A percentile compares a stretch with the other conserved stretches of the same genome.
Conservation (phyloP, 306 rosid species). For the Bauhinia variegata region DNA sequence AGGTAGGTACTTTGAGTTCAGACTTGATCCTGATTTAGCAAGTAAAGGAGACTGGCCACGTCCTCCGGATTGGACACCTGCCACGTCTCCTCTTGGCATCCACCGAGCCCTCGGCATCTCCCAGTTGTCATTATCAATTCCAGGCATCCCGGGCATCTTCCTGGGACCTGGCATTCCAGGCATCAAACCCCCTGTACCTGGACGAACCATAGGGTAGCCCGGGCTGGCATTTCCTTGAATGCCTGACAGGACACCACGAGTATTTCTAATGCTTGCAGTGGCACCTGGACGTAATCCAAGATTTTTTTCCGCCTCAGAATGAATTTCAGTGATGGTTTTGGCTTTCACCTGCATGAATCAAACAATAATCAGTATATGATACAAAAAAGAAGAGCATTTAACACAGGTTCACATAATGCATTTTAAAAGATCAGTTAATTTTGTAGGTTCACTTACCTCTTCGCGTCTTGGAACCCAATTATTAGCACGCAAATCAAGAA, state of each 20-base stretch:
- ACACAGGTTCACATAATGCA: background rate
- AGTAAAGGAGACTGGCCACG: constrained; percentile 67
- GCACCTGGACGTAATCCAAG: constrained; percentile 99
- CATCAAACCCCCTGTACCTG: constrained; percentile 95
- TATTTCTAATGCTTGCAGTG: constrained; percentile 77
- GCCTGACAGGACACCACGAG: constrained; percentile 59
- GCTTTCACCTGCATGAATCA: constrained; percentile 70
- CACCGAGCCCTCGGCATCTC: constrained; percentile 72
- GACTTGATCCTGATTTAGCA: constrained; percentile 52
- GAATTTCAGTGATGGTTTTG: constrained; percentile 92
- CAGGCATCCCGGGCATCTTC: constrained; percentile 96
- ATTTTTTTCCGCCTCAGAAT: constrained; percentile 90
- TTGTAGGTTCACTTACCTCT: constrained; percentile 67
- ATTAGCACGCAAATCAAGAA: constrained; percentile 80
- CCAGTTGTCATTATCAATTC: constrained; percentile 88
- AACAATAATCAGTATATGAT: constrained; percentile 13
- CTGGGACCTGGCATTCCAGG: constrained; percentile 98
- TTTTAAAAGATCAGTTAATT: background rate
- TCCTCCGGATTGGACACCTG: constrained; percentile 57
- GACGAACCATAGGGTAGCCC: constrained; percentile 69
- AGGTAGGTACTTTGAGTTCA: constrained; percentile 75
- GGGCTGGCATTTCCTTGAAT: constrained; percentile 64
- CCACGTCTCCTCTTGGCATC: constrained; percentile 67
- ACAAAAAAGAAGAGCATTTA: background rate
- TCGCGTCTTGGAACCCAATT: constrained; percentile 98